Base-by-base conservation (phyloP, 2,329 filamentous ascomycete genomes). In the Emergomyces orientalis region DNA sequence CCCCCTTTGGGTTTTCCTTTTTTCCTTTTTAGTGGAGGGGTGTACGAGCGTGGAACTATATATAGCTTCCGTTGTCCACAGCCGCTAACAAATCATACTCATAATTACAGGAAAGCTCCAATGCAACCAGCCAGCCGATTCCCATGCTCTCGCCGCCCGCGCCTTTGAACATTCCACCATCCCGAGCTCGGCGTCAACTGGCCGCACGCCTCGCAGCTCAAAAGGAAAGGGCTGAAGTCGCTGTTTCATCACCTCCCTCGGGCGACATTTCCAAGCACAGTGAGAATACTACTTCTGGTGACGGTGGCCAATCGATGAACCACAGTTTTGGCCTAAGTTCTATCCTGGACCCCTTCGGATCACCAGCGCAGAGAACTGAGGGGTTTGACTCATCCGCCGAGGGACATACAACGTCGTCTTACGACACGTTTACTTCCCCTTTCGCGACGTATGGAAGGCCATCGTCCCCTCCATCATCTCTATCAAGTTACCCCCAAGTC, bases 121-220 rank as follows among this genome's bases (percentile, higher is more conserved):
- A 76, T 34, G 63, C 59, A 63, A 65, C 65, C 65, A 67, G 60
- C 63, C 76, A 77, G 63, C 77, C 73, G 59, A 77, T 76, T 66
- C 79, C 74, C 19, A 77, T 79, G 52, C 68, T 79, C 39, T 73
- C 77, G 0, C 88, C 88, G n/a, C 89, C 86, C 27, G 87, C 89
- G 39, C 90, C 91, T 14, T 80, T 96, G 70, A 94, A 93, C 73
- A 86, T 93, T 43, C 87, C 89, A 0, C 92, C 93, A 1, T 95
- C 91, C 8, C 86, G 93, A 60, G 93, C 93, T 8, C 86, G 93
- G 59, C 82, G 91, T 62, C 91, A 96, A 74, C 84, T 97, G n/a
- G 92, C 91, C n/a, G 89, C 90, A 14, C 86, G 92, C 14, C 82
- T 97, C 70, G 85, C 90, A 1, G 84, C 88, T 76, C 88, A 90